A percentile compares a stretch with the other conserved stretches of the same genome.
phyloP scores from a whole-genome alignment of 164 flowering plant genomes.

The Vitis labrusca region DNA sequence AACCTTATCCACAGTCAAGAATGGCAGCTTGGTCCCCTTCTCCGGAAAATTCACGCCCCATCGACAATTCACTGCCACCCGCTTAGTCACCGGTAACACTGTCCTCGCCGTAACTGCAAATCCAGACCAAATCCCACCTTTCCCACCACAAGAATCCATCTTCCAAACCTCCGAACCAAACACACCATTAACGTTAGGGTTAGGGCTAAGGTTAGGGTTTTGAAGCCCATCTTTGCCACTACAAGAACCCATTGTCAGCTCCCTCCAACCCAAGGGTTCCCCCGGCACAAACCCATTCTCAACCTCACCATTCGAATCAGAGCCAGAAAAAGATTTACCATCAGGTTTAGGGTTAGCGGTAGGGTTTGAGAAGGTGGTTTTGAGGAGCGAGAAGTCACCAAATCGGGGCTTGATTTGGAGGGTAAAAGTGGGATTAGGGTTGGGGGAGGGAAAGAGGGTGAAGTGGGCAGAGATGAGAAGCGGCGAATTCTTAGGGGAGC shows the following conservation, averaged over 20 bases:
- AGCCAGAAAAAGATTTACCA: neutral
- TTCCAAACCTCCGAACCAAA: slow-evolving; percentile 24
- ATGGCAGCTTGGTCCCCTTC: slow-evolving; percentile 43
- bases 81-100: slow-evolving; percentile 50
- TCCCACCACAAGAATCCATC: slow-evolving; percentile 19
- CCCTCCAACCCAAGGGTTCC: slow-evolving; percentile 27
- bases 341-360: slow-evolving; percentile 8
- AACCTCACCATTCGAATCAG: slow-evolving; percentile 7
- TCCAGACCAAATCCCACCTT: slow-evolving; percentile 47
- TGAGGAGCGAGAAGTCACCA: slow-evolving; percentile 55
- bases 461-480: slow-evolving; percentile 43
- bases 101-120: slow-evolving; percentile 53
- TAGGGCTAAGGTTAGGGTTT: slow-evolving; percentile 4
- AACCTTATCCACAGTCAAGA: slow-evolving; percentile 69
- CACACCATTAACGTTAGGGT: slow-evolving; percentile 20
- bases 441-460: slow-evolving; percentile 22
- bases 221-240: slow-evolving; percentile 11
- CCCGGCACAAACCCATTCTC: slow-evolving; percentile 15
- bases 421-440: slow-evolving; percentile 35
- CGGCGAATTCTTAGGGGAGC: slow-evolving; percentile 59
- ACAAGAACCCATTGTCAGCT: slow-evolving; percentile 28
- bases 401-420: slow-evolving; percentile 47
- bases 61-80: slow-evolving; percentile 39
- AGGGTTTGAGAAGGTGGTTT: slow-evolving; percentile 33
- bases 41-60: slow-evolving; percentile 64